Evolutionary conservation across 1,139 yeast species (phyloP).

Genomic region (Scheffersomyces lignicola): DNA sequence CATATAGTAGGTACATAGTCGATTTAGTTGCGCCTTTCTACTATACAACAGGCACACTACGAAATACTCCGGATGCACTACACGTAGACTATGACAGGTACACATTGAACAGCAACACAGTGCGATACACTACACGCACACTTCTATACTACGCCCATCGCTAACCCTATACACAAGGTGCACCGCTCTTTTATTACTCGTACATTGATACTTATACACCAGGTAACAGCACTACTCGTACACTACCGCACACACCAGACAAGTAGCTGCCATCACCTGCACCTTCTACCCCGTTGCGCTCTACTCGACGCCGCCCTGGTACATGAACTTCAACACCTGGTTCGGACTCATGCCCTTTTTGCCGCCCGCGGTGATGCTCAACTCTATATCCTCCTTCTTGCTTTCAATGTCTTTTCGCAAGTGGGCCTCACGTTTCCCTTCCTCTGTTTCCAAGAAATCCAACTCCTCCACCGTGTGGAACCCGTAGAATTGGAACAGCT

Average conservation of each 20-base stretch:
- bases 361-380: slow-evolving; percentile 32
- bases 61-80: no score
- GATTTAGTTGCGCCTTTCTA: no score
- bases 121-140: no score
- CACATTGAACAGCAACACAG: no score
- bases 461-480: slow-evolving; percentile 54
- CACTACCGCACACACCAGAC: not conserved
- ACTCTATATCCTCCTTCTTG: slow-evolving; percentile 27
- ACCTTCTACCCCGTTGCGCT: slow-evolving; percentile 2
- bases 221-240: not conserved
- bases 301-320: slow-evolving; percentile 32
- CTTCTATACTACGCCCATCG: no score
- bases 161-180: no score
- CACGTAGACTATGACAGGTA: no score
- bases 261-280: not conserved
- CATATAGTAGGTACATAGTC: not conserved
- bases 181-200: no score
- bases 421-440: slow-evolving; percentile 38
- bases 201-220: not conserved
- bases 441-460: slow-evolving; percentile 34
- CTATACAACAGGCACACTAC: no score
- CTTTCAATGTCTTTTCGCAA: slow-evolving; percentile 27
- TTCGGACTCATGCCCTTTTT: slow-evolving; percentile 36
- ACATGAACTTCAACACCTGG: slow-evolving; percentile 42
- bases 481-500: slow-evolving; percentile 63